Evolutionary conservation across 148 eudicot genomes (phyloP), one percentile per base, ranked within the genome.

Genomic region (Rhododendron ferrugineum): DNA sequence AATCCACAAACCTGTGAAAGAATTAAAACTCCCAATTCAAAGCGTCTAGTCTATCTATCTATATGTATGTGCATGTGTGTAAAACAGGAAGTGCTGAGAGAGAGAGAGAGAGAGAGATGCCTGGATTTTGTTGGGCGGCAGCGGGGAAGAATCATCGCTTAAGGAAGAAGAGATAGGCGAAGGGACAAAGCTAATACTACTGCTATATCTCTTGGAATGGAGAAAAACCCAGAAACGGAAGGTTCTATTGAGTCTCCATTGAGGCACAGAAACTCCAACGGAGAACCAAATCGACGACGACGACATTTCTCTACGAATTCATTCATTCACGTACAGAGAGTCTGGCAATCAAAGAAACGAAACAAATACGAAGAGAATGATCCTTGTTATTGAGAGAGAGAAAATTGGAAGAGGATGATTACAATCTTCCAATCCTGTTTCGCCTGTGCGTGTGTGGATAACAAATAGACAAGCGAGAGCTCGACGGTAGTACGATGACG

Each of bases 91-190:
- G 11, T 26, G 34, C 14, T 1, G 37, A 72, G 85, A 26, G 15
- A 20, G 42, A 49, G 54, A 32, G n/a, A 74, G 37, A 23, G 44
- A 60, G 56, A 44, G 34, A 84, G 30, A 26, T 86, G 81, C 98
- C 91, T 92, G 90, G 54, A 47, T 82, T 79, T 89, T 90, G 28
- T 85, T 92, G 44, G 88, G 86, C 54, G 90, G 82, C 23, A 88
- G 82, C 15, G 89, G 75, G 28, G 81, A 46, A 16, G 92, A 85
- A 60, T 90, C 93, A 85, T 90, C 93, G 18, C 76, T 84, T 32
- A 87, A 87, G 30, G 93, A 90, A 56, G 90, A 87, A 70, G 78
- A 58, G 42, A 89, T 34, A 6, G 54, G 79, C n/a, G 62, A 83
- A 2, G 76, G 76, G 30, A 26, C n/a, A 70, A 56, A 84, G 86